phyloP scores from a whole-genome alignment of 768 basidiomycete species.

The Termitomyces sp. region DNA sequence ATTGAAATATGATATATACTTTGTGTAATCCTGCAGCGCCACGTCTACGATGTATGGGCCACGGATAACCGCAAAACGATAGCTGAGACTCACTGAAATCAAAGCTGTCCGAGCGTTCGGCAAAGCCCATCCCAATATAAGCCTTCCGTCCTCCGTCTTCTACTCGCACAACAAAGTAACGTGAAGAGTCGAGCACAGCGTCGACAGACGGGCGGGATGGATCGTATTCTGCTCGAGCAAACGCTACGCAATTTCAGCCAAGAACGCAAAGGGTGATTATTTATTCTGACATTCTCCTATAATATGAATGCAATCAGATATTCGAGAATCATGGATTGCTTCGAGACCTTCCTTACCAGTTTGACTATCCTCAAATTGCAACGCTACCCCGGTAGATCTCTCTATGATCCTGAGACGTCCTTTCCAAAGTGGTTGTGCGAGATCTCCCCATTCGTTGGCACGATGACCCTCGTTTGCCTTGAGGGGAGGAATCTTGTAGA shows the following conservation, averaged over 20 bases:
- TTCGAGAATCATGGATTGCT: background rate
- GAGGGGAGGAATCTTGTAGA: constrained; percentile 88
- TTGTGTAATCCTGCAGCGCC: constrained; percentile 80
- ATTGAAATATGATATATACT: constrained; percentile 33
- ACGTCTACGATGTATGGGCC: constrained; percentile 46
- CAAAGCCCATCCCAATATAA: constrained; percentile 92
- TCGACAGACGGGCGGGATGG: constrained; percentile 79
- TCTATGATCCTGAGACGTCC: constrained; percentile 85
- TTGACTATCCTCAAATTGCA: constrained; percentile 76
- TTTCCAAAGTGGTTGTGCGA: constrained; percentile 83
- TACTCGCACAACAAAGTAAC: constrained; percentile 90
- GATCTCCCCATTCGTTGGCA: constrained; percentile 90
- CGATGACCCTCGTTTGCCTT: constrained; percentile 86
- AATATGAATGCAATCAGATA: constrained; percentile 6
- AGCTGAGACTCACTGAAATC: constrained; percentile 72
- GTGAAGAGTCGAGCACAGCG: constrained; percentile 90
- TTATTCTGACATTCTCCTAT: constrained; percentile 63
- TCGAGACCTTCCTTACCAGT: constrained; percentile 53
- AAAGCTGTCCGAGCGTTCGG: constrained; percentile 83
- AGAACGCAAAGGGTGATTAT: constrained; percentile 4
- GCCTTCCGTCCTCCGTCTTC: constrained; percentile 86
- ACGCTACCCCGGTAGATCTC: constrained; percentile 55
- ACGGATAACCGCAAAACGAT: constrained; percentile 6
- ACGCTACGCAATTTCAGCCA: constrained; percentile 45
- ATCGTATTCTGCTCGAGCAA: constrained; percentile 84